Evolutionary conservation across 306 rosid species (phyloP), one percentile per base, ranked within the genome.

Genomic region (Bauhinia variegata): DNA sequence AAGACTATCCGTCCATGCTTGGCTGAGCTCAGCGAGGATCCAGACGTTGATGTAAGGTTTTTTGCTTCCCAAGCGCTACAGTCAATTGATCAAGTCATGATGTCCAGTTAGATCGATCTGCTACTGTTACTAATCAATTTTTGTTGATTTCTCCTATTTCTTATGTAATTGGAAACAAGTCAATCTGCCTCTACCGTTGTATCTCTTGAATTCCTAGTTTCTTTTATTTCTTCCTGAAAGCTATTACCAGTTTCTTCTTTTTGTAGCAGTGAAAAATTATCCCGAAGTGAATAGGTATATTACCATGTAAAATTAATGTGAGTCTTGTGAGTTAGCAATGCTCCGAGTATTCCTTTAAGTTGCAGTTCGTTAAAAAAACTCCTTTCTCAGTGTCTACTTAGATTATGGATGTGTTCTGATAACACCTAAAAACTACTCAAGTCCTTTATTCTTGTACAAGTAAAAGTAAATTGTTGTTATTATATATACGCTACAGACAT

Each of bases 31-130:
- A 77, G 88, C 18, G 99, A 93, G 85, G 99, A 93, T 75, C 97
- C 99, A 23, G 99, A 93, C 69, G 99, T 93, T 49, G 99, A 93
- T 71, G 99, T 93, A 15, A 86, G 99, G 79, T 93, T 86, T 77
- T 93, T 84, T 5, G 96, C 99, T 15, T 86, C 83, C 70, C 97
- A 90, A 83, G 99, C 97, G 1, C 90, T 93, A 38, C 96, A 86
- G 54, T 81, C 98, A 44, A 83, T 80, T 58, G 87, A 80, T 60
- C 91, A 81, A 60, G 91, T 83, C 55, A 83, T 81, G 85, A 90
- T 84, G 95, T 84, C 95, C 70, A 78, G 88, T 83, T 88, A 90
- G 91, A 74, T 67, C 65, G 33, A 72, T 65, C 38, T 67, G 50
- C 75, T 74, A 13, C 31, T 58, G 59, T 53, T 67, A 38, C 28